Percentiles rank a stretch among this genome's conserved stretches.
Evolutionary conservation across 2,329 filamentous ascomycete genomes (phyloP).

Genomic region (Trichoderma cornu-damae): DNA sequence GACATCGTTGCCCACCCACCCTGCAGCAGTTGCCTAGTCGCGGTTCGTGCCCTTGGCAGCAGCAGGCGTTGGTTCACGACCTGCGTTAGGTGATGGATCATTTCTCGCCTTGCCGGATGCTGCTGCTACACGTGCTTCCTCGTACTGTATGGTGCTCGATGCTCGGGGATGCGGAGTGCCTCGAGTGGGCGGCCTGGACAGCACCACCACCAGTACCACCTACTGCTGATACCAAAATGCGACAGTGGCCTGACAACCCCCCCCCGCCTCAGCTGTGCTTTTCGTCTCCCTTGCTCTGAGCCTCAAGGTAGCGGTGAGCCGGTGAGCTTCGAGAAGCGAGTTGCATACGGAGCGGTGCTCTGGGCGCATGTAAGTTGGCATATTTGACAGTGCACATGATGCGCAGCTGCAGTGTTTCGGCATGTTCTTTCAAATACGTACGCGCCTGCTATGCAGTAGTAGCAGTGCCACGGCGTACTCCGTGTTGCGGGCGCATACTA

Average conservation of each 20-base stretch:
- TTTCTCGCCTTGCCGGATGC: not conserved
- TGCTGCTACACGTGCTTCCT: not conserved
- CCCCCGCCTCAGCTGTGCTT: not conserved
- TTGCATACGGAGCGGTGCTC: not conserved
- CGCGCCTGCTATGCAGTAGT: not conserved
- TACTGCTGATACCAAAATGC: not conserved
- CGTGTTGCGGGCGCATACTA: not conserved
- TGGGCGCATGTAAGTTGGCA: not conserved
- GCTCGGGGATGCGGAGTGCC: too few species aligned
- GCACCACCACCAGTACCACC: too few species aligned
- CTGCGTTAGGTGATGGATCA: not conserved
- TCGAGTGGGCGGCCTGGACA: too few species aligned
- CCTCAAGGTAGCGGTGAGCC: slow-evolving; percentile 9
- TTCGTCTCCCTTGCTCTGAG: not conserved
- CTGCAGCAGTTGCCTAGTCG: not conserved
- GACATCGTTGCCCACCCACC: not conserved
- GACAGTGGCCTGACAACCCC: slow-evolving; percentile 8
- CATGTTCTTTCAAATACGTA: not conserved
- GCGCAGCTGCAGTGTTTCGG: not conserved
- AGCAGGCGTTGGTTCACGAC: not conserved
- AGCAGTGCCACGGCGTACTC: not conserved
- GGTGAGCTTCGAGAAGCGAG: slow-evolving; percentile 10
- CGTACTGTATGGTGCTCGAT: not conserved
- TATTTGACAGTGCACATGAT: not conserved
- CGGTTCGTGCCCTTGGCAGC: not conserved